Evolutionary conservation across 2,329 filamentous ascomycete genomes (phyloP).

Genomic region (Curvularia eragrostidis): DNA sequence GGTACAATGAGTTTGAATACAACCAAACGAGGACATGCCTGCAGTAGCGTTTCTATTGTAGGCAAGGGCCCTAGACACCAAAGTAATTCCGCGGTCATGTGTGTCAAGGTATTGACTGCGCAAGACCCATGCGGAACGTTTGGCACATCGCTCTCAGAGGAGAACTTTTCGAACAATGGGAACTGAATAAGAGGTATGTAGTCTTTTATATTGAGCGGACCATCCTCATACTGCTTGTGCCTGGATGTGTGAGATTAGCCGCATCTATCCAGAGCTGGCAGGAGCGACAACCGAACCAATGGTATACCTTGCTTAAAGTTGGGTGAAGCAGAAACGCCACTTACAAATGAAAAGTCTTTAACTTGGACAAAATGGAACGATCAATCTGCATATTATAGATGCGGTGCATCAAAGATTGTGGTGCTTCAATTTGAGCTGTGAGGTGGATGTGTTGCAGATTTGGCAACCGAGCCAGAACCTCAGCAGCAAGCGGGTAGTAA

Average conservation of each 20-base stretch:
- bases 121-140: not conserved
- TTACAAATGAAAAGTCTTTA: slow-evolving; percentile 17
- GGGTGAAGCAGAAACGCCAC: not conserved
- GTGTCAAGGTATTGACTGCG: slow-evolving; percentile 2
- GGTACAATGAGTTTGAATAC: not conserved
- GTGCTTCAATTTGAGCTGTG: slow-evolving; percentile 9
- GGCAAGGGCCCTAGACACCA: slow-evolving; percentile 8
- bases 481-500: slow-evolving; percentile 9
- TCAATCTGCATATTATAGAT: slow-evolving; percentile 10
- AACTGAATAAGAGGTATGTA: slow-evolving; percentile 10
- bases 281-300: not conserved
- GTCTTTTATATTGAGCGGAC: slow-evolving; percentile 2
- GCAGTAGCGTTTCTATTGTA: slow-evolving; percentile 4
- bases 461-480: slow-evolving; percentile 9
- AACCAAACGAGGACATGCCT: not conserved
- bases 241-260: not conserved
- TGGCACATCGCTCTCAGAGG: slow-evolving; percentile 3
- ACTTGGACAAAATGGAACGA: slow-evolving; percentile 3
- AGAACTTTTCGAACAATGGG: slow-evolving; percentile 9
- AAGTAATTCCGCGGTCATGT: not conserved
- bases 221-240: slow-evolving; percentile 11
- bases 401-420: slow-evolving; percentile 7
- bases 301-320: not conserved
- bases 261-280: not conserved
- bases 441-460: slow-evolving; percentile 9